Evolutionary conservation across 257 asterid genomes (phyloP).

Genomic region (Ehretia macrophylla): DNA sequence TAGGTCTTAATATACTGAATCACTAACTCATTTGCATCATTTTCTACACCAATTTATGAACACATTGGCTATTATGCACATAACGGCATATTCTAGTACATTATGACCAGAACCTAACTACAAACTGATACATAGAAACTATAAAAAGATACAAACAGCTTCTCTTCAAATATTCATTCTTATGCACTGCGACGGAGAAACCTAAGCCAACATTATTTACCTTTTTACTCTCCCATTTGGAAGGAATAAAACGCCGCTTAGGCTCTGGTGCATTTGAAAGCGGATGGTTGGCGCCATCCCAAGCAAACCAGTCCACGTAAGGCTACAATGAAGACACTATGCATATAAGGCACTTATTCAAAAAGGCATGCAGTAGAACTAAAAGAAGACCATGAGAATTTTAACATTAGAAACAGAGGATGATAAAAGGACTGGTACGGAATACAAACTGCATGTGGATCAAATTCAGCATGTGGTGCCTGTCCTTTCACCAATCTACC

Average conservation of each 20-base stretch:
- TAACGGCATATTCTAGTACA: too few species aligned
- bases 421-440: neutral
- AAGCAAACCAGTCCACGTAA: slow-evolving; percentile 75
- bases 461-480: slow-evolving; percentile 94
- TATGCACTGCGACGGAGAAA: neutral
- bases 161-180: neutral
- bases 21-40: neutral
- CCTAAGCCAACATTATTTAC: slow-evolving; percentile 28
- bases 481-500: slow-evolving; percentile 68
- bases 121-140: too few species aligned
- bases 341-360: too few species aligned
- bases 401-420: neutral
- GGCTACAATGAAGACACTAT: slow-evolving; percentile 39
- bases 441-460: slow-evolving; percentile 82
- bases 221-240: slow-evolving; percentile 89
- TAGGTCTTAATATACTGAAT: neutral
- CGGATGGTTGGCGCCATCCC: slow-evolving; percentile 83
- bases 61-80: too few species aligned
- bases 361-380: slow-evolving; percentile 4
- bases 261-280: slow-evolving; percentile 95
- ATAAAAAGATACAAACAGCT: slow-evolving; percentile 5
- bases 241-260: slow-evolving; percentile 91
- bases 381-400: slow-evolving; percentile 9
- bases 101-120: too few species aligned
- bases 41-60: too few species aligned